Conservation (phyloP, 2,329 filamentous ascomycete genomes). For the Penicillium aurantiogriseum region DNA sequence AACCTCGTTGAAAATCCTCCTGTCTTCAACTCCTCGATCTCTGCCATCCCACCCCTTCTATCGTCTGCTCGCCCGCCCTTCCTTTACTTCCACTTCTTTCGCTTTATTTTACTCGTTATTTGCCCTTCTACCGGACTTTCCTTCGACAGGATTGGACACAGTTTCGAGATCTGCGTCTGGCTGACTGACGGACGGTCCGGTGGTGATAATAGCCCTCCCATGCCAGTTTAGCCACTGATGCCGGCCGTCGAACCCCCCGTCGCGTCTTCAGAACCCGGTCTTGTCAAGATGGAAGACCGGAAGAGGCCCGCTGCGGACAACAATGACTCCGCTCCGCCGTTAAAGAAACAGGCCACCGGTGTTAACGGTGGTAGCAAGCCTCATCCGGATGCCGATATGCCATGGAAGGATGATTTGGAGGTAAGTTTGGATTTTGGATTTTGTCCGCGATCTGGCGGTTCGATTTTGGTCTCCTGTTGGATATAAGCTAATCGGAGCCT, state of each 20-base stretch:
- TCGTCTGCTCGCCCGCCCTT: slow-evolving; percentile 9
- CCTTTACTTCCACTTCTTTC: neutral
- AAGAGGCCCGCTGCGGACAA: slow-evolving; percentile 85
- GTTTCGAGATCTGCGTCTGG: slow-evolving; percentile 29
- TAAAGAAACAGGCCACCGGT: slow-evolving; percentile 81
- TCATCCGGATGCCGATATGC: slow-evolving; percentile 66
- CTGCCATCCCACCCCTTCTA: slow-evolving; percentile 24
- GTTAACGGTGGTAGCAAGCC: slow-evolving; percentile 67
- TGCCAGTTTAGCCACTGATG: slow-evolving; percentile 68
- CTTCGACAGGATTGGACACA: slow-evolving; percentile 23
- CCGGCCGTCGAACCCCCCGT: slow-evolving; percentile 75
- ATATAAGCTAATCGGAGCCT: slow-evolving; percentile 31
- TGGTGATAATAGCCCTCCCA: slow-evolving; percentile 36
- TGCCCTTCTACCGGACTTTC: slow-evolving; percentile 9
- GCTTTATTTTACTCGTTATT: slow-evolving; percentile 2
- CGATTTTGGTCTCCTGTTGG: slow-evolving; percentile 11
- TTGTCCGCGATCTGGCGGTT: neutral
- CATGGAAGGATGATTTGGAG: slow-evolving; percentile 69
- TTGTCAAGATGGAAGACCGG: slow-evolving; percentile 98
- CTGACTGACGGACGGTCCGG: slow-evolving; percentile 36
- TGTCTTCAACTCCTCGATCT: slow-evolving; percentile 34
- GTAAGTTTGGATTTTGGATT: slow-evolving; percentile 52
- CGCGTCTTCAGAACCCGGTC: slow-evolving; percentile 73
- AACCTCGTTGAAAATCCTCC: slow-evolving; percentile 45
- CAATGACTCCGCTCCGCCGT: slow-evolving; percentile 82